A percentile compares a stretch with the other conserved stretches of the same genome.
Evolutionary conservation across 257 asterid species (phyloP).

Genomic region (Solanum sejunctum): DNA sequence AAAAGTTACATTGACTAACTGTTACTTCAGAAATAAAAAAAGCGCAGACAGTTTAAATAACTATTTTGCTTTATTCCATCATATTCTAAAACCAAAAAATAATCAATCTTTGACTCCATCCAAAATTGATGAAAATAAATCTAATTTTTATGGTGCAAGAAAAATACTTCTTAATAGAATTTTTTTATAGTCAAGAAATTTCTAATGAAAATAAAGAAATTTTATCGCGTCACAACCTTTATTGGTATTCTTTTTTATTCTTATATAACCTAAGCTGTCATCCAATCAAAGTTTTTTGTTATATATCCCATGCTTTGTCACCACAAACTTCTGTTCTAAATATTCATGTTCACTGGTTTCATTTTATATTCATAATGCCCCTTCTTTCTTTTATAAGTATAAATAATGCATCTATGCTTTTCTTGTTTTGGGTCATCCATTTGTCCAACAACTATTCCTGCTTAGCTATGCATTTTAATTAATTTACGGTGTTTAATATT

Average conservation of each 20-base stretch:
- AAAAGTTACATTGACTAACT: too few species aligned
- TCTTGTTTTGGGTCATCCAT: background rate
- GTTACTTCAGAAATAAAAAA: too few species aligned
- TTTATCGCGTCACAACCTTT: background rate
- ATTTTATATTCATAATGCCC: background rate
- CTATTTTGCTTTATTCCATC: too few species aligned
- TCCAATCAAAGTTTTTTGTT: background rate
- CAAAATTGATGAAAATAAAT: too few species aligned
- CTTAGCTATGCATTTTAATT: background rate
- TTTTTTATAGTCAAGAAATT: background rate
- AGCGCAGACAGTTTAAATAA: too few species aligned
- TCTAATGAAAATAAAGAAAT: background rate
- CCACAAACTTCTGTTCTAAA: background rate
- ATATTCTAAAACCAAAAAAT: too few species aligned
- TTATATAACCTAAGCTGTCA: background rate
- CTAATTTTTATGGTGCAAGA: accelerated
- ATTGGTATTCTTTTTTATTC: background rate
- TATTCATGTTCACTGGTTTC: background rate
- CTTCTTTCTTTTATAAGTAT: background rate
- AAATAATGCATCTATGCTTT: background rate
- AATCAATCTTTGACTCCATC: too few species aligned
- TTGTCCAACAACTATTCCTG: background rate
- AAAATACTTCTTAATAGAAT: accelerated
- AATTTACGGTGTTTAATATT: background rate
- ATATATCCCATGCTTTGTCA: background rate